These are phyloP conservation scores for Amyloporia xantha DNA, from an alignment of 768 basidiomycete species.

Conservation along the genomic window DNA sequence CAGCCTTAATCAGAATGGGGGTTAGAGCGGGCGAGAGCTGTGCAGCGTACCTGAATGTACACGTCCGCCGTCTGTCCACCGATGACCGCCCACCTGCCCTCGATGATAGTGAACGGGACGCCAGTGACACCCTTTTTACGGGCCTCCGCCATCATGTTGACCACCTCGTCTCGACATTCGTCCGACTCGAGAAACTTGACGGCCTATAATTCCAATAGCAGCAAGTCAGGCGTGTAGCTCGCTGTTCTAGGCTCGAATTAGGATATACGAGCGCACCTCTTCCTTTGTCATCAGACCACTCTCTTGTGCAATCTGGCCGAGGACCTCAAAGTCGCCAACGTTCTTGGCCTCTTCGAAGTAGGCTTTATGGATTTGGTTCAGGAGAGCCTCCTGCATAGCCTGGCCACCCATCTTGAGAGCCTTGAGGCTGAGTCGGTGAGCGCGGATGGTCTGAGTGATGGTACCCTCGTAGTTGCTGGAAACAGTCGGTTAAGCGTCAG, in stretches of 20 bases:
- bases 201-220: slow-evolving; percentile 35
- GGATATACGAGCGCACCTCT: slow-evolving; percentile 40
- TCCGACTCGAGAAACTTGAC: slow-evolving; percentile 57
- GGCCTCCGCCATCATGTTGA: slow-evolving; percentile 54
- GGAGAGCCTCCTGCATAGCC: slow-evolving; percentile 47
- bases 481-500: background rate
- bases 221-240: background rate
- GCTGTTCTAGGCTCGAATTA: background rate
- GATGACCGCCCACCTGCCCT: slow-evolving; percentile 70
- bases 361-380: slow-evolving; percentile 57
- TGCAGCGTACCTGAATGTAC: slow-evolving; percentile 50
- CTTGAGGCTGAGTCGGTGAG: slow-evolving; percentile 67
- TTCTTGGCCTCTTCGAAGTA: slow-evolving; percentile 62
- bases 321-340: slow-evolving; percentile 49
- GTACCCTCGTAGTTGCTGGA: slow-evolving; percentile 51
- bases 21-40: background rate
- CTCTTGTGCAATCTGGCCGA: slow-evolving; percentile 52
- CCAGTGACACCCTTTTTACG: slow-evolving; percentile 65
- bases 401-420: slow-evolving; percentile 60
- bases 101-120: slow-evolving; percentile 75
- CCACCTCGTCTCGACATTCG: slow-evolving; percentile 59
- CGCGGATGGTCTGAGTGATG: slow-evolving; percentile 58
- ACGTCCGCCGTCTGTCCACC: slow-evolving; percentile 70
- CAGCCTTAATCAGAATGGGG: background rate
- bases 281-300: slow-evolving; percentile 50